Evolutionary conservation across 1,284 basidiomycete genomes (phyloP).

Genomic region (Rhodotorula sp.): DNA sequence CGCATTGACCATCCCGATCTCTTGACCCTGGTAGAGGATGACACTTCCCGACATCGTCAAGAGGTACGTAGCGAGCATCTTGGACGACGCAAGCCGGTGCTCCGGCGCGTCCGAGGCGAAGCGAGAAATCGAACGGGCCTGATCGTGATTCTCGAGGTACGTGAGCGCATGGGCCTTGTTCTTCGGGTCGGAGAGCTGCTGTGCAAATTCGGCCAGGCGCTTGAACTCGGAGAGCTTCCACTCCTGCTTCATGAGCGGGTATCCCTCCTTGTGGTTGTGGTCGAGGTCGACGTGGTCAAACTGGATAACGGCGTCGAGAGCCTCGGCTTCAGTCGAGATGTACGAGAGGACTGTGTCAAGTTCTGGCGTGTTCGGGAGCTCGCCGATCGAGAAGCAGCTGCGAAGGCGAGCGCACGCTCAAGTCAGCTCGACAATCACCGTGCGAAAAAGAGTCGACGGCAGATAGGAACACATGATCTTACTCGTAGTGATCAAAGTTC

Average conservation of each 20-base stretch:
- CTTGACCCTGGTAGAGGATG: conserved; percentile 72
- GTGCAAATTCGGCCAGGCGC: conserved; percentile 53
- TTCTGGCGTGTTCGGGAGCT: conserved; percentile 62
- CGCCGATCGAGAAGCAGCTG: conserved; percentile 64
- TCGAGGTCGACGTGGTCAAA: conserved; percentile 53
- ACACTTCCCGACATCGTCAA: conserved; percentile 64
- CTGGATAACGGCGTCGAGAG: conserved; percentile 65
- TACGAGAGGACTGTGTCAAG: conserved; percentile 51
- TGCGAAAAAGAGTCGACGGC: too few species aligned
- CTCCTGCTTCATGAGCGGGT: conserved; percentile 53
- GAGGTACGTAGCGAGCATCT: conserved; percentile 65
- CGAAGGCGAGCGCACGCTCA: conserved; percentile 43
- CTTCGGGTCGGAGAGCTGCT: conserved; percentile 57
- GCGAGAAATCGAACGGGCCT: conserved; percentile 58
- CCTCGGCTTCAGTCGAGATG: conserved; percentile 62
- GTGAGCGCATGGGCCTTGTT: conserved; percentile 17
- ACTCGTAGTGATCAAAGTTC: conserved; percentile 58
- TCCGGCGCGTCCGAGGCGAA: conserved; percentile 63
- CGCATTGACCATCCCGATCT: conserved; percentile 68
- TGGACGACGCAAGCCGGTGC: conserved; percentile 61
- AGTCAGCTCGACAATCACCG: too few species aligned
- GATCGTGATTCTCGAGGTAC: conserved; percentile 64
- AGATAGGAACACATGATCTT: too few species aligned
- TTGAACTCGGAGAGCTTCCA: conserved; percentile 64
- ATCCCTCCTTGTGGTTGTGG: conserved; percentile 17